A percentile compares a stretch with the other conserved stretches of the same genome.
Evolutionary conservation across 169 alveolate species (phyloP).

Genomic region (Toxoplasma gondii): DNA sequence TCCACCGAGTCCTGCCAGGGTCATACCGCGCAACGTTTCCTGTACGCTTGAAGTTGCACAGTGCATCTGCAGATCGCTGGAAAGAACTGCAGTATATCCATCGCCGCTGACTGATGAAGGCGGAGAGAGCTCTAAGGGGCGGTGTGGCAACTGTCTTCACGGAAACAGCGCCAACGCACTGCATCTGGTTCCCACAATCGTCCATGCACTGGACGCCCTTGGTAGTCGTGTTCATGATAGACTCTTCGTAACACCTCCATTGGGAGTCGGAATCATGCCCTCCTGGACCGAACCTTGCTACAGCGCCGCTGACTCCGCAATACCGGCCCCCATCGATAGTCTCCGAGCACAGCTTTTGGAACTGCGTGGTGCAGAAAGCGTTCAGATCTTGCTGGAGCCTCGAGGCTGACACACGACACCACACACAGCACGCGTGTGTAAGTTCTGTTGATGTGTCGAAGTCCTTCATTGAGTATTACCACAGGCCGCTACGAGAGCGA

Average conservation of each 20-base stretch:
- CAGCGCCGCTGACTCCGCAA: not conserved
- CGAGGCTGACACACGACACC: not conserved
- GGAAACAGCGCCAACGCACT: not conserved
- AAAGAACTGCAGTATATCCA: constrained; percentile 26
- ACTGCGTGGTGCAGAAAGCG: constrained; percentile 6
- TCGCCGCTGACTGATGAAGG: not conserved
- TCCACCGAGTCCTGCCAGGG: not conserved
- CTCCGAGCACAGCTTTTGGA: not conserved
- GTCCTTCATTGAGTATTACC: too few relatives aligned
- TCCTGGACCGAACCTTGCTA: not conserved
- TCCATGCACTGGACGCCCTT: constrained; percentile 25
- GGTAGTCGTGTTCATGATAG: not conserved
- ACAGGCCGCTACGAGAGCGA: too few relatives aligned
- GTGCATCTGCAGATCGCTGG: not conserved
- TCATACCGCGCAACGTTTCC: constrained; percentile 1
- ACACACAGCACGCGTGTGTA: not conserved
- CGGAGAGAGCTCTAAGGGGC: not conserved
- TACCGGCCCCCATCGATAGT: not conserved
- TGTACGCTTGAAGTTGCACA: constrained; percentile 7
- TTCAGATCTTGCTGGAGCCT: constrained; percentile 32
- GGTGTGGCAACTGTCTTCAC: not conserved
- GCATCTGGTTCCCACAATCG: constrained; percentile 9
- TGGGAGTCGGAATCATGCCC: not conserved
- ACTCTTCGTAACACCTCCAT: constrained; percentile 29
- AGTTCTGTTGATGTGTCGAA: too few relatives aligned